These are phyloP conservation scores for Chaetomiaceae sp. DNA, from an alignment of 2,329 filamentous ascomycete genomes.

Conservation along the genomic window DNA sequence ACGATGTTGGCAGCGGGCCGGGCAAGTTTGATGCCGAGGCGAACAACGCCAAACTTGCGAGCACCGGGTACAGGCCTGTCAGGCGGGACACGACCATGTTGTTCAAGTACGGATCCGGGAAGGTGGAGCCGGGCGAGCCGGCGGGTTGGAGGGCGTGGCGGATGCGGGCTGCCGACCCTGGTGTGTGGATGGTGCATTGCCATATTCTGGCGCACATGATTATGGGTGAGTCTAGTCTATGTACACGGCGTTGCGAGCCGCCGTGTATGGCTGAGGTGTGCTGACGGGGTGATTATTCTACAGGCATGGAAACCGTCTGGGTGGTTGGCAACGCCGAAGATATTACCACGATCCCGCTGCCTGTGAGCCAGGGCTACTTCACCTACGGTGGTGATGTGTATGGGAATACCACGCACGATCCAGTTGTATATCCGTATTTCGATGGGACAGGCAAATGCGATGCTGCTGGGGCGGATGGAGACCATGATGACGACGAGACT, in stretches of 20 bases:
- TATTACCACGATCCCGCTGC: conserved; percentile 34
- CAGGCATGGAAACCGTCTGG: conserved; percentile 41
- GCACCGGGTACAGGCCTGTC: conserved; percentile 35
- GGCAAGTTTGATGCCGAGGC: conserved; percentile 47
- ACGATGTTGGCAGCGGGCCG: conserved; percentile 50
- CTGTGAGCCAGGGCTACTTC: conserved; percentile 39
- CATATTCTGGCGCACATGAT: conserved; percentile 56
- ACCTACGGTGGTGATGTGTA: conserved; percentile 43
- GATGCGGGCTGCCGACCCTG: conserved; percentile 45
- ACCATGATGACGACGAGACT: too few species aligned
- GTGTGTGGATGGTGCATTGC: conserved; percentile 61
- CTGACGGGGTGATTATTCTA: too few species aligned
- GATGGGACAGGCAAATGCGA: conserved; percentile 20
- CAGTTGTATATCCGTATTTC: conserved; percentile 32
- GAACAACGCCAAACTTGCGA: conserved; percentile 42
- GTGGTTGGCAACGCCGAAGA: conserved; percentile 38
- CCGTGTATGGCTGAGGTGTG: conserved; percentile 26
- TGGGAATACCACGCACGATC: conserved; percentile 34
- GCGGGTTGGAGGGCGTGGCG: conserved; percentile 60
- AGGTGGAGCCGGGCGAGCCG: conserved; percentile 37
- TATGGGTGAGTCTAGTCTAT: conserved; percentile 43
- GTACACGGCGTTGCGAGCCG: background rate
- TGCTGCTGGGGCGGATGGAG: background rate
- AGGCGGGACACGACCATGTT: conserved; percentile 49
- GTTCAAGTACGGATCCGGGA: conserved; percentile 45